These are phyloP conservation scores for Orbilia blumenaviensis DNA, from an alignment of 2,329 filamentous ascomycete species.

Conservation along the genomic window DNA sequence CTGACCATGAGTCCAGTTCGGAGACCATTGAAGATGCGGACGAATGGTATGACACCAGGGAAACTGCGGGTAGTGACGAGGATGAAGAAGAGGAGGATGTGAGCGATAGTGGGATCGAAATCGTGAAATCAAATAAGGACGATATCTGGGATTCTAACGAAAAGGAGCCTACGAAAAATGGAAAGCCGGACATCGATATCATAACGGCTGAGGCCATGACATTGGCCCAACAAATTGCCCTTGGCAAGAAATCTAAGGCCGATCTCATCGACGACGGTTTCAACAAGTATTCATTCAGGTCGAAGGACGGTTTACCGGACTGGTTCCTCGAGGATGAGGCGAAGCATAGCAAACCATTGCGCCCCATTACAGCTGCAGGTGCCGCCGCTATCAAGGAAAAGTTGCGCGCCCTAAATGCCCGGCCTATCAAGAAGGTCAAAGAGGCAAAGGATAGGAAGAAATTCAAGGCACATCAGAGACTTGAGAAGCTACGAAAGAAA, in stretches of 20 bases:
- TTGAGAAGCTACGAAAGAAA: conserved; percentile 98
- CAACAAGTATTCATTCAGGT: conserved; percentile 91
- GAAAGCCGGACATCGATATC: conserved; percentile 86
- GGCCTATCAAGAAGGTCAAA: conserved; percentile 98
- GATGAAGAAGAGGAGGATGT: conserved; percentile 62
- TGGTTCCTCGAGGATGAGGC: conserved; percentile 97
- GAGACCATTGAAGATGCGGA: conserved; percentile 57
- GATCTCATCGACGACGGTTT: conserved; percentile 90
- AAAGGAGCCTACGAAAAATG: conserved; percentile 71
- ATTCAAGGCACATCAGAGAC: conserved; percentile 85
- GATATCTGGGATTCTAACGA: conserved; percentile 72
- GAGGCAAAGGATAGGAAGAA: conserved; percentile 98
- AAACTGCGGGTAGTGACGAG: conserved; percentile 55
- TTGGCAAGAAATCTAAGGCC: conserved; percentile 78
- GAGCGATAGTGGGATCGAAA: conserved; percentile 69
- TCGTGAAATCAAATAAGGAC: conserved; percentile 68
- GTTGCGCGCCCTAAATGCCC: conserved; percentile 86
- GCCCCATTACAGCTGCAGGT: conserved; percentile 90
- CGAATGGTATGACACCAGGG: conserved; percentile 55
- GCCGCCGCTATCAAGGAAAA: conserved; percentile 95
- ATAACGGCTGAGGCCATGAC: conserved; percentile 99
- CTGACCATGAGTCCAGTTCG: conserved; percentile 41
- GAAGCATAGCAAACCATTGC: conserved; percentile 81
- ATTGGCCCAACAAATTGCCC: conserved; percentile 88
- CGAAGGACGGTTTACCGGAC: conserved; percentile 88